Conservation (phyloP, 2,329 filamentous ascomycete genomes). For the Alternaria hordeiaustralica region DNA sequence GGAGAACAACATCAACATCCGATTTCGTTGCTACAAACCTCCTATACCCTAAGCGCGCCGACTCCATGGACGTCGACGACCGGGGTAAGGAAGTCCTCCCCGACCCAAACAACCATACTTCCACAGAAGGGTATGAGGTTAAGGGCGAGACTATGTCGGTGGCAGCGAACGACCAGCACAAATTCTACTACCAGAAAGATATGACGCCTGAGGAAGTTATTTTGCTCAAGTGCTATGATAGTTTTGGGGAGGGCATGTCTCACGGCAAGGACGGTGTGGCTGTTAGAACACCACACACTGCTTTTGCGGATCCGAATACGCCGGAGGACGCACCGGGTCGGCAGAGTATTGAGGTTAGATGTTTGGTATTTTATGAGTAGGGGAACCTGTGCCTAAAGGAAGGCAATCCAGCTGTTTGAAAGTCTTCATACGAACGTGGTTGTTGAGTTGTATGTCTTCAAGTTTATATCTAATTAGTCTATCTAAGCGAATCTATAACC, state of each 20-base stretch:
- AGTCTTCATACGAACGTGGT: background rate
- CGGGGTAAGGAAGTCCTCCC: conserved; percentile 65
- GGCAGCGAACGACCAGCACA: conserved; percentile 63
- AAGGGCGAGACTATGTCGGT: conserved; percentile 69
- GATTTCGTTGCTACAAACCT: conserved; percentile 69
- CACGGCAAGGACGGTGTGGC: conserved; percentile 50
- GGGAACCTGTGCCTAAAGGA: background rate
- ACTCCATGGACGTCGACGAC: conserved; percentile 57
- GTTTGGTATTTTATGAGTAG: conserved; percentile 66
- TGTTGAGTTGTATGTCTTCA: background rate
- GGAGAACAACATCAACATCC: conserved; percentile 61
- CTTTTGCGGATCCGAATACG: conserved; percentile 62
- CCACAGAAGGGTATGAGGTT: conserved; percentile 66
- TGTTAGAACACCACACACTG: conserved; percentile 69
- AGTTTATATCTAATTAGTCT: background rate
- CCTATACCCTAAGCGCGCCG: conserved; percentile 61
- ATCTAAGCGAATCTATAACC: background rate
- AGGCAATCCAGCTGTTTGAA: background rate
- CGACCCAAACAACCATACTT: conserved; percentile 53
- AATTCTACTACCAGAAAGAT: conserved; percentile 71
- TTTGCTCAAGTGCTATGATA: conserved; percentile 60
- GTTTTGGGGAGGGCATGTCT: conserved; percentile 51
- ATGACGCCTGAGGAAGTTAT: conserved; percentile 66
- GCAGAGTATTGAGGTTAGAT: conserved; percentile 70
- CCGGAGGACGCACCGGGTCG: conserved; percentile 57